These are phyloP conservation scores for Rhodotorula sp. DNA, from an alignment of 1,284 basidiomycete genomes.

Conservation along the genomic window DNA sequence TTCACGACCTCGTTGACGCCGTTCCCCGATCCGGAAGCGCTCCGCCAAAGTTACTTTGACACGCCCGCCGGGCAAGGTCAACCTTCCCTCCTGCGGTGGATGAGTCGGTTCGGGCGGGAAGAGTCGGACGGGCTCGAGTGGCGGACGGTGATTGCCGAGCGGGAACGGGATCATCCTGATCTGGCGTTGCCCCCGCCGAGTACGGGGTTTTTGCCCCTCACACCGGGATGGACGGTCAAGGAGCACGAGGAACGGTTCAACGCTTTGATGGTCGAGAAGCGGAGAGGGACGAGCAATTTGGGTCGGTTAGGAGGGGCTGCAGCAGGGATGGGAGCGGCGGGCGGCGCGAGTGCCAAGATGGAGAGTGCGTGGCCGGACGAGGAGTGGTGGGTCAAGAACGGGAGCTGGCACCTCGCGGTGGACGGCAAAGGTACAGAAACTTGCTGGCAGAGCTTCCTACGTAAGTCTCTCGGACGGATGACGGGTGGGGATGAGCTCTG, in stretches of 20 bases:
- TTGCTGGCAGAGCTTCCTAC: conserved; percentile 33
- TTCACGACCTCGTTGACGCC: conserved; percentile 40
- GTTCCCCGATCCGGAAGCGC: conserved; percentile 30
- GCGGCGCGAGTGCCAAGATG: background rate
- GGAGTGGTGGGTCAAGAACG: conserved; percentile 25
- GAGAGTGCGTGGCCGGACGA: conserved; percentile 25
- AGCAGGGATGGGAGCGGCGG: background rate
- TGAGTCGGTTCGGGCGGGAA: background rate
- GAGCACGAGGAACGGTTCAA: conserved; percentile 35
- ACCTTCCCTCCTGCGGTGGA: background rate
- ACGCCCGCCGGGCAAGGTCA: background rate
- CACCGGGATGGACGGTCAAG: conserved; percentile 4
- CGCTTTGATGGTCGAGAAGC: conserved; percentile 2
- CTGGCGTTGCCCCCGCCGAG: background rate
- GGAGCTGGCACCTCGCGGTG: conserved; percentile 42
- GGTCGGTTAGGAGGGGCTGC: background rate
- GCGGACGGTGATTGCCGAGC: background rate
- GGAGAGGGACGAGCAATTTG: background rate
- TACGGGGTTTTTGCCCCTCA: background rate
- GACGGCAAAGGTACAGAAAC: conserved; percentile 35
- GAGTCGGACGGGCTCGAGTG: background rate
- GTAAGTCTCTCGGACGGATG: conserved; percentile 1
- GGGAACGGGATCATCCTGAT: background rate
- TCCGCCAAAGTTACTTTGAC: conserved; percentile 8
- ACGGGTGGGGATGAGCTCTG: background rate